A percentile compares a stretch with the other conserved stretches of the same genome.
These are phyloP conservation scores for Boletus reticulatus DNA, from an alignment of 768 basidiomycete genomes.

Conservation along the genomic window DNA sequence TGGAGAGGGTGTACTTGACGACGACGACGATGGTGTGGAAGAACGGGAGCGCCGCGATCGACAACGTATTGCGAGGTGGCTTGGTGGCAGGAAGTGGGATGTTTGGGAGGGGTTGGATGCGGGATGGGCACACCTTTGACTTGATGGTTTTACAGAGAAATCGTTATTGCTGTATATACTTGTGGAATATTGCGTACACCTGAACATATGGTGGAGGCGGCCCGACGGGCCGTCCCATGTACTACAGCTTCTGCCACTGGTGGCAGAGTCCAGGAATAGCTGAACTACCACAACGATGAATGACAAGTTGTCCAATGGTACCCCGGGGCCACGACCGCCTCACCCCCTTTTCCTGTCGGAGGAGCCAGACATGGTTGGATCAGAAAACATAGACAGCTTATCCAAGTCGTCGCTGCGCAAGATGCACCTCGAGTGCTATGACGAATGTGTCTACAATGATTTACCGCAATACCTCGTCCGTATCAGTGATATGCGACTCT, in stretches of 20 bases:
- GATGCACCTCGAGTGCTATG: conserved; percentile 2
- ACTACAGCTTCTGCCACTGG: too few species aligned
- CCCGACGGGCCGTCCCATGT: too few species aligned
- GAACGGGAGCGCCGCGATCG: conserved; percentile 26
- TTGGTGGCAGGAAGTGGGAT: conserved; percentile 57
- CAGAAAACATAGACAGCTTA: background rate
- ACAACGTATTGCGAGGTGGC: conserved; percentile 55
- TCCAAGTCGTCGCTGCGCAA: background rate
- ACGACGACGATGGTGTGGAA: conserved; percentile 35
- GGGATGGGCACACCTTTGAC: conserved; percentile 36
- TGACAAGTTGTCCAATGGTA: background rate
- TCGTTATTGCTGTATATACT: too few species aligned
- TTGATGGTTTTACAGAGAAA: background rate
- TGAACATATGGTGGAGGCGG: too few species aligned
- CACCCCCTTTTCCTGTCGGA: background rate
- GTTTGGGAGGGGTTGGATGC: conserved; percentile 60
- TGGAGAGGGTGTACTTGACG: conserved; percentile 73
- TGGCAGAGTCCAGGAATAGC: too few species aligned
- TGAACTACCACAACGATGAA: background rate
- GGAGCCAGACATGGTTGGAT: background rate
- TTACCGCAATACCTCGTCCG: conserved; percentile 9
- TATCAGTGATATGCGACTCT: conserved; percentile 12
- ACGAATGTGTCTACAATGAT: conserved; percentile 10
- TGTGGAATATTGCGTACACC: too few species aligned
- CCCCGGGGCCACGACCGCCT: background rate